A percentile compares a stretch with the other conserved stretches of the same genome.
These are phyloP conservation scores for Lactarius sanguifluus DNA, from an alignment of 768 basidiomycete genomes.

Conservation along the genomic window DNA sequence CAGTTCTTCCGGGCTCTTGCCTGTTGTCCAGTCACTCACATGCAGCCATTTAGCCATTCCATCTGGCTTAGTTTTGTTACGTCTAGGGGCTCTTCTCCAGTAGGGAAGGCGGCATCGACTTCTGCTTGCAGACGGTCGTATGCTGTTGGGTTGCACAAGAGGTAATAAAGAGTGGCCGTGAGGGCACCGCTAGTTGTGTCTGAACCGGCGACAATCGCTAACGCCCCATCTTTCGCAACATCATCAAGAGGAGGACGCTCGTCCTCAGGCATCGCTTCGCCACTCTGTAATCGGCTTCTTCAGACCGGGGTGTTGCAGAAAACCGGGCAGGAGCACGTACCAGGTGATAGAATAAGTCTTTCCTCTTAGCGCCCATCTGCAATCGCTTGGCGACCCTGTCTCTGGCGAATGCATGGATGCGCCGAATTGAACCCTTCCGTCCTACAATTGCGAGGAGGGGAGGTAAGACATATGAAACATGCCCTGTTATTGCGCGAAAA, in stretches of 20 bases:
- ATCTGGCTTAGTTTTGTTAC: background rate
- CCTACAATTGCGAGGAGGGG: slow-evolving; percentile 31
- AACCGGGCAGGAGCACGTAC: slow-evolving; percentile 32
- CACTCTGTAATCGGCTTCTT: background rate
- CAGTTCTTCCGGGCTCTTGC: background rate
- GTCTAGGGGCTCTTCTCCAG: slow-evolving; percentile 11
- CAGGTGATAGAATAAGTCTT: slow-evolving; percentile 43
- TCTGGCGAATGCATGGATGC: slow-evolving; percentile 1
- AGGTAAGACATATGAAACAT: slow-evolving; percentile 39
- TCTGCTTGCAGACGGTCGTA: slow-evolving; percentile 7
- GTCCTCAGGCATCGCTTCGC: background rate
- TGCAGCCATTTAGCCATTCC: slow-evolving; percentile 19
- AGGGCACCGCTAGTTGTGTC: slow-evolving; percentile 43
- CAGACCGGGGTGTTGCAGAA: slow-evolving; percentile 1
- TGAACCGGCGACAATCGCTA: slow-evolving; percentile 44
- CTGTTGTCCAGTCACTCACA: background rate
- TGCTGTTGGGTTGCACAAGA: slow-evolving; percentile 37
- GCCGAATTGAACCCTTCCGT: background rate
- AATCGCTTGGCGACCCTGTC: slow-evolving; percentile 4
- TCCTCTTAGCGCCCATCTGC: slow-evolving; percentile 22
- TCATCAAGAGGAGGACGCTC: background rate
- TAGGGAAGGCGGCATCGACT: background rate
- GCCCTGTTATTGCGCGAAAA: slow-evolving; percentile 45
- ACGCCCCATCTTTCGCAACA: slow-evolving; percentile 38
- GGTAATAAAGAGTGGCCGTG: slow-evolving; percentile 37